A percentile compares a stretch with the other conserved stretches of the same genome.
These are phyloP conservation scores for Diplodia mutila DNA, from an alignment of 2,329 filamentous ascomycete species.

Conservation along the genomic window DNA sequence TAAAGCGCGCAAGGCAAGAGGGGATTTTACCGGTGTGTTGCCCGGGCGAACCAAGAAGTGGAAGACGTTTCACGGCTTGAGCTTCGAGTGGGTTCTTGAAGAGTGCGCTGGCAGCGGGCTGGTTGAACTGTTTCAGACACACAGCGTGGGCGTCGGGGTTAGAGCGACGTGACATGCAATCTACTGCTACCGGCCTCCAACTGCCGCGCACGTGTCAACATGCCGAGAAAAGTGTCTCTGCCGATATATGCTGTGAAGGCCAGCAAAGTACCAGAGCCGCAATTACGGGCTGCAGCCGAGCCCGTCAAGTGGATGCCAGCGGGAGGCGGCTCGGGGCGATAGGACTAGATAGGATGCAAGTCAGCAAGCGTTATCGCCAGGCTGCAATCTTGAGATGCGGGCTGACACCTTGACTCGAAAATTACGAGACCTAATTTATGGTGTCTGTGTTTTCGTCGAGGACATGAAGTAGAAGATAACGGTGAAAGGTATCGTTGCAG, in stretches of 20 bases:
- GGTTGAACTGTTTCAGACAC: constrained; percentile 75
- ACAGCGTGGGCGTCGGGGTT: constrained; percentile 71
- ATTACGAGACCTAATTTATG: constrained; percentile 6
- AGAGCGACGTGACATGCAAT: constrained; percentile 32
- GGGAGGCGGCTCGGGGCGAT: constrained; percentile 9
- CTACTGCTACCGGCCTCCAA: neutral
- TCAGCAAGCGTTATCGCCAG: neutral
- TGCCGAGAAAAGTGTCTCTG: neutral
- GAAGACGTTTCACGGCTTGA: constrained; percentile 70
- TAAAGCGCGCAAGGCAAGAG: constrained; percentile 56
- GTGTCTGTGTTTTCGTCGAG: neutral
- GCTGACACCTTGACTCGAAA: constrained; percentile 10
- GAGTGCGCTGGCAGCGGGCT: constrained; percentile 72
- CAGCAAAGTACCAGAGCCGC: neutral
- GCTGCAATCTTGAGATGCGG: neutral
- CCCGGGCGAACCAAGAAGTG: constrained; percentile 69
- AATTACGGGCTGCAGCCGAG: too few species aligned
- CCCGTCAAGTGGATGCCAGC: too few species aligned
- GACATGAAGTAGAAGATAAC: neutral
- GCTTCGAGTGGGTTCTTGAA: constrained; percentile 72
- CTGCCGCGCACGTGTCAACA: neutral
- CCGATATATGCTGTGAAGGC: neutral
- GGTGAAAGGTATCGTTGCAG: neutral
- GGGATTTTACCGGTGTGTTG: constrained; percentile 61
- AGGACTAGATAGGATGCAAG: neutral